Evolutionary conservation across 257 asterid genomes (phyloP).

Genomic region (Misopates orontium): DNA sequence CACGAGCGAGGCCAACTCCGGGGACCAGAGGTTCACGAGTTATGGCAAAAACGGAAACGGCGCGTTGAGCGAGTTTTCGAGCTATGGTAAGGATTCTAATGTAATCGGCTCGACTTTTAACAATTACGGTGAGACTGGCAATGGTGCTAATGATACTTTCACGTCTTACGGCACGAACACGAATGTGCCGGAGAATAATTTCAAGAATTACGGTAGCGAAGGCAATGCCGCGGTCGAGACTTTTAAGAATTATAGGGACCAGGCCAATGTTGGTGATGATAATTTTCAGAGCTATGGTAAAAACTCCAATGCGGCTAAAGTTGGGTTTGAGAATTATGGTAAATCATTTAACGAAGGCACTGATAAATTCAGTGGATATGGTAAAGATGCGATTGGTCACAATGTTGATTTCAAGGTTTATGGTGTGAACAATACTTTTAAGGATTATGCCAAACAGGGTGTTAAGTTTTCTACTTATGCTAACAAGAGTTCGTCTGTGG

Average conservation of each 20-base stretch:
- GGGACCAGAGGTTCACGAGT: constrained; percentile 51
- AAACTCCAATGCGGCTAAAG: constrained; percentile 48
- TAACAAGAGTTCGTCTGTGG: constrained; percentile 38
- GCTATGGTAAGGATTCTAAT: constrained; percentile 51
- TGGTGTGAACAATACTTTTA: constrained; percentile 70
- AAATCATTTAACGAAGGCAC: constrained; percentile 74
- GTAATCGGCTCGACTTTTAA: constrained; percentile 53
- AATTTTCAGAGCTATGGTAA: constrained; percentile 53
- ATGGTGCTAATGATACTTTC: constrained; percentile 51
- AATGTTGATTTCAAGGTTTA: constrained; percentile 50
- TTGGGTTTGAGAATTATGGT: constrained; percentile 61
- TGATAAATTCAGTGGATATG: constrained; percentile 68
- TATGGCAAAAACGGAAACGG: constrained; percentile 71
- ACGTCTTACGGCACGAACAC: constrained; percentile 49
- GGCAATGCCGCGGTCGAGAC: constrained; percentile 50
- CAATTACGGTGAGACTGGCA: constrained; percentile 56
- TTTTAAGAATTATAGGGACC: constrained; percentile 53
- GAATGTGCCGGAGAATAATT: constrained; percentile 52
- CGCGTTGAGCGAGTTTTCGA: constrained; percentile 43
- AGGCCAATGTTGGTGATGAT: constrained; percentile 65
- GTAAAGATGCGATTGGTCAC: constrained; percentile 34
- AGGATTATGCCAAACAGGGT: constrained; percentile 50
- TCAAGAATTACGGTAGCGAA: constrained; percentile 50
- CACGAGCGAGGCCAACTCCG: constrained; percentile 43
- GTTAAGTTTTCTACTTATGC: constrained; percentile 48